Evolutionary conservation across 805 yeast species (phyloP).

Genomic region (Myxozyma neotropica): DNA sequence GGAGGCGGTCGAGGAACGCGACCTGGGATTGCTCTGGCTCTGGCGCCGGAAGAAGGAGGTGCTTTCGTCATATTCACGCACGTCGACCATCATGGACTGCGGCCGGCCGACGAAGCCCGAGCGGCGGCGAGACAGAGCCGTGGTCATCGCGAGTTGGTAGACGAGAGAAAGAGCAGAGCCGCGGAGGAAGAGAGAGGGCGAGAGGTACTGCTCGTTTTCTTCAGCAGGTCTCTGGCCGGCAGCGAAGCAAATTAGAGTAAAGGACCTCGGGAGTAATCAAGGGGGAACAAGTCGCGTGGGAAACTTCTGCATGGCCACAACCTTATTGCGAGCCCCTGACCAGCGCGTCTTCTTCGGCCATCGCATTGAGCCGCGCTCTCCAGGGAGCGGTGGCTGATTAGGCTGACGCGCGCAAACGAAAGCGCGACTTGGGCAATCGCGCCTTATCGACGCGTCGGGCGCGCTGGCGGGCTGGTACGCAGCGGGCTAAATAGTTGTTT

Average conservation of each 20-base stretch:
- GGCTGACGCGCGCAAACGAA: too few relatives aligned
- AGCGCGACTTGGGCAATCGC: too few relatives aligned
- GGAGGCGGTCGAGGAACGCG: not conserved
- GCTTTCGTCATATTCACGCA: slow-evolving; percentile 2
- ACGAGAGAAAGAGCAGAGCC: not conserved
- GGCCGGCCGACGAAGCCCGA: slow-evolving; percentile 21
- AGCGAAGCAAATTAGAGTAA: not conserved
- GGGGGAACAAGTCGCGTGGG: slow-evolving; percentile 10
- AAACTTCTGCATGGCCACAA: not conserved
- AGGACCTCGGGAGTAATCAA: slow-evolving; percentile 1
- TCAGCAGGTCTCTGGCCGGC: not conserved
- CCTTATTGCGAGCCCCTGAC: not conserved
- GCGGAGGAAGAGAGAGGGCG: not conserved
- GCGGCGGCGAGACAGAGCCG: slow-evolving; percentile 19
- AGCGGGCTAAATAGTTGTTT: too few relatives aligned
- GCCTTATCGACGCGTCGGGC: too few relatives aligned
- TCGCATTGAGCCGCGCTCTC: not conserved
- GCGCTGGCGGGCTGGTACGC: too few relatives aligned
- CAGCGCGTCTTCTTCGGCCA: not conserved
- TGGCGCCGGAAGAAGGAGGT: slow-evolving; percentile 8
- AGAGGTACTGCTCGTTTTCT: not conserved
- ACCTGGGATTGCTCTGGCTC: not conserved
- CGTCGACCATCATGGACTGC: slow-evolving; percentile 23
- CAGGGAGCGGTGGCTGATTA: not conserved
- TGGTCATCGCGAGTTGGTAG: too few relatives aligned